These are phyloP conservation scores for Pyrenophora teres DNA, from an alignment of 2,329 filamentous ascomycete species.

Conservation along the genomic window DNA sequence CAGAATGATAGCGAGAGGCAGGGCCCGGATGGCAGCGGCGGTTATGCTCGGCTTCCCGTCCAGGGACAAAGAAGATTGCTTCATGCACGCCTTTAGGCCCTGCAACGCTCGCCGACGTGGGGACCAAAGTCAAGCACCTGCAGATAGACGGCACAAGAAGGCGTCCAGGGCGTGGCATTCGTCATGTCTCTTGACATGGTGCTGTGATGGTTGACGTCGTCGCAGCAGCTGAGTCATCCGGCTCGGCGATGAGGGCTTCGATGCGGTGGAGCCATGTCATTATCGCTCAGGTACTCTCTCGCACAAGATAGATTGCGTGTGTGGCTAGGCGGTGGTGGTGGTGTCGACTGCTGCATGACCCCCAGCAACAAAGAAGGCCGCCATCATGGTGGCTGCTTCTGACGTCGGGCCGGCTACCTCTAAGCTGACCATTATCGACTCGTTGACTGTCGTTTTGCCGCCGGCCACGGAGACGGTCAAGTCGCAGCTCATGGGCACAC, in stretches of 20 bases:
- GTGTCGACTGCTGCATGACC: conserved; percentile 21
- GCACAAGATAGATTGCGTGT: neutral
- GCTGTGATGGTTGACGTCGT: conserved; percentile 1
- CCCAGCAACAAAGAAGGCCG: conserved; percentile 12
- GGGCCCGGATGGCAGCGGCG: conserved; percentile 17
- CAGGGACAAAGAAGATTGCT: conserved; percentile 15
- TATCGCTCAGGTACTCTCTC: conserved; percentile 8
- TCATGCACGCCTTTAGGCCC: conserved; percentile 26
- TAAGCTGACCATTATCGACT: conserved; percentile 18
- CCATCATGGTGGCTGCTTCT: conserved; percentile 16
- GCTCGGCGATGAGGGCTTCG: neutral
- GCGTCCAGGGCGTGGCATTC: neutral
- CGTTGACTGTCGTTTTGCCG: conserved; percentile 16
- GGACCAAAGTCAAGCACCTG: conserved; percentile 1
- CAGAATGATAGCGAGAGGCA: conserved; percentile 3
- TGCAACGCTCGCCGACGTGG: conserved; percentile 16
- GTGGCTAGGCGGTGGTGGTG: neutral
- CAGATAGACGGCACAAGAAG: neutral
- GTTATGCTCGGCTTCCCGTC: conserved; percentile 26
- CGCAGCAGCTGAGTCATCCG: conserved; percentile 3
- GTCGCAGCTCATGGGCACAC: conserved; percentile 16
- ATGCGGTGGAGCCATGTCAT: conserved; percentile 16
- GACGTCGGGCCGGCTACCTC: conserved; percentile 9
- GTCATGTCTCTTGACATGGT: conserved; percentile 4
- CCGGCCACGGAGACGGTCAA: conserved; percentile 15